Evolutionary conservation across 1,139 yeast genomes (phyloP).

Genomic region (Suhomyces wounanorum): DNA sequence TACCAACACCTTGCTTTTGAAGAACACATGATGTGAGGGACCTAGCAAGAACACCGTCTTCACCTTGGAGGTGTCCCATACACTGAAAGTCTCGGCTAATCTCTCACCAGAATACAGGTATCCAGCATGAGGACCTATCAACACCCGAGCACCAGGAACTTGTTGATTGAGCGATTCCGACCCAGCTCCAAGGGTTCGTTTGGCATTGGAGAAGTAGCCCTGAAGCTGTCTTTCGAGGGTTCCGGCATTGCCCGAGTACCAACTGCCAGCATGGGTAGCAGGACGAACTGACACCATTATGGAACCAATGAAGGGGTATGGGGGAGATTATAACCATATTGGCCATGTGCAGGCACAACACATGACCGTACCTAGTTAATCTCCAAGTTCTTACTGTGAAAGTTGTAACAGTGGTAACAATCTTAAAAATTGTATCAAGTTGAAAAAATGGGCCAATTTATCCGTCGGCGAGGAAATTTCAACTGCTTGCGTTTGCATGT

Average conservation of each 20-base stretch:
- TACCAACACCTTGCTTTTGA: constrained; percentile 58
- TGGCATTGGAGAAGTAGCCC: constrained; percentile 36
- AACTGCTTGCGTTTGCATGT: no score
- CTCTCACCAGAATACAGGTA: constrained; percentile 78
- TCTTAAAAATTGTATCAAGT: no score
- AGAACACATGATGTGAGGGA: constrained; percentile 93
- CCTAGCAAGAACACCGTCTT: constrained; percentile 80
- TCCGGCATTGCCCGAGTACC: constrained; percentile 63
- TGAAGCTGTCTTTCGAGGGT: constrained; percentile 53
- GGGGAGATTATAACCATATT: not conserved
- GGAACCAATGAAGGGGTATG: constrained; percentile 2
- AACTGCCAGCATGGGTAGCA: constrained; percentile 87
- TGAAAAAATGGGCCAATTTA: no score
- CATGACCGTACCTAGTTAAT: no score
- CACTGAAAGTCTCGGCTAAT: constrained; percentile 74
- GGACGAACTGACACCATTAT: constrained; percentile 42
- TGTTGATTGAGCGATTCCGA: constrained; percentile 12
- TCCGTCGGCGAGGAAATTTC: no score
- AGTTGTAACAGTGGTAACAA: no score
- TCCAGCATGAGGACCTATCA: constrained; percentile 85
- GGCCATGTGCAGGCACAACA: not conserved
- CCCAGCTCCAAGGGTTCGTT: constrained; percentile 1
- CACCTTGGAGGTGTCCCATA: constrained; percentile 61
- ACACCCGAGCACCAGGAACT: constrained; percentile 61
- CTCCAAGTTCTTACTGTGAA: no score